These are phyloP conservation scores for Rubia occidens DNA, from an alignment of 305 asterid genomes.

Conservation along the genomic window DNA sequence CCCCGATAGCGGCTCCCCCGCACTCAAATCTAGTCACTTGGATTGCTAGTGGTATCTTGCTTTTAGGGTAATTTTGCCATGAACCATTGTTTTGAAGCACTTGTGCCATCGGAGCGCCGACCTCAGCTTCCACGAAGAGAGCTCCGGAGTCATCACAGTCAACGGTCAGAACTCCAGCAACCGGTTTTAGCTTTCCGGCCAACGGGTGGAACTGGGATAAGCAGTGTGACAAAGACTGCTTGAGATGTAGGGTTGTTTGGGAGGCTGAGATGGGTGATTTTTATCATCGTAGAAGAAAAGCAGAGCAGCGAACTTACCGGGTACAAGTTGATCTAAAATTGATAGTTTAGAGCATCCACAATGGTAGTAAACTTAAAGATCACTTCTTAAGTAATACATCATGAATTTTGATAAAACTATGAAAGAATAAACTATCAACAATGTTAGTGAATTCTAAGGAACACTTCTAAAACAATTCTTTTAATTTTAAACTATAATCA, in stretches of 20 bases:
- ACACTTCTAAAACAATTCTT: no score
- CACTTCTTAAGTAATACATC: no score
- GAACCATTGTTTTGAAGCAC: conserved; percentile 5
- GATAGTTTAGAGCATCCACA: background rate
- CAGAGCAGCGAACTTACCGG: background rate
- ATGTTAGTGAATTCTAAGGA: no score
- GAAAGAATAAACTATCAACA: no score
- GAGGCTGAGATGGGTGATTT: conserved; percentile 21
- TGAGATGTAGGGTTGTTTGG: conserved; percentile 3
- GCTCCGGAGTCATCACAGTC: conserved; percentile 30
- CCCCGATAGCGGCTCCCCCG: conserved; percentile 27
- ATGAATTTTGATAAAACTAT: no score
- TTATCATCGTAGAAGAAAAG: conserved; percentile 4
- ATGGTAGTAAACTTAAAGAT: no score
- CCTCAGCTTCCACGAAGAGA: conserved; percentile 19
- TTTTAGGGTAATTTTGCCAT: conserved; percentile 2
- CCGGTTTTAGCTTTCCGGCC: conserved; percentile 18
- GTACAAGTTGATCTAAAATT: background rate
- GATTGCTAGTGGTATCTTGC: background rate
- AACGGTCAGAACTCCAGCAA: background rate
- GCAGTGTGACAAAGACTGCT: conserved; percentile 22
- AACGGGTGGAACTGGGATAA: conserved; percentile 24
- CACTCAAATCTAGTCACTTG: conserved; percentile 7
- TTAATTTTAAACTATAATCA: no score
- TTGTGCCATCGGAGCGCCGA: conserved; percentile 10